Base-by-base conservation (phyloP, 2,329 filamentous ascomycete species). In the Paecilomyces variotii region DNA sequence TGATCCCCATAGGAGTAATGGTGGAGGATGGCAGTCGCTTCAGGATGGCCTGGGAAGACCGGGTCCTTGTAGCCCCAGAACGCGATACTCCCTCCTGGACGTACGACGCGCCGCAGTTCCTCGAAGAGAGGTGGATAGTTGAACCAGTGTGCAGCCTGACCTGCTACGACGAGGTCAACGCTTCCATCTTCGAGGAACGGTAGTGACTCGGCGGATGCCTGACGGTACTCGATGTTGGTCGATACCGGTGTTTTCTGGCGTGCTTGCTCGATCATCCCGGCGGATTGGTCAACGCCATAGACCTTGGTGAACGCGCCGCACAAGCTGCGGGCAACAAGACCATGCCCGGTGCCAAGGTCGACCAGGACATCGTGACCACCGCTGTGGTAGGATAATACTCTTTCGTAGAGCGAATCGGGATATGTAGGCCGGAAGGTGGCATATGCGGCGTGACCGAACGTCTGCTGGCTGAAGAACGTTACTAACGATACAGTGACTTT, bases 11-110 rank as follows among this genome's bases (percentile, higher is more conserved):
- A 86, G 60, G 80, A 78, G 63, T 83, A 87, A 28, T 74, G 70
- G 65, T 83, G 74, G 66, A 87, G 76, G 26, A 87, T 76, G 52
- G 68, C 67, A 26, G 80, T 84, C 14, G 83, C 82, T 34, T 67
- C 65, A 5, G 81, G 78, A 62, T 78, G 78, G 25, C 82, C 79
- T 14, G 84, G 71, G 56, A 88, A 78, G 34, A 84, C 75, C 65
- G 82, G 84, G 70, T 88, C 85, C 65, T 83, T 84, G 70, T 88
- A 88, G 1, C 84, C 84, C 82, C 82, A 87, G 67, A 86, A 84
- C 0, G 84, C 84, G n/a, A 88, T 64, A 0, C 82, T 83, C 14
- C 84, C 85, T 12, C 82, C 82, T 1, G 70, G 68, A 54, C 80
- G 76, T 49, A 87, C 72, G 6, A 84, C 79, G 11, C 83, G 77